A percentile compares a stretch with the other conserved stretches of the same genome.
These are phyloP conservation scores for Nigrograna mackinnonii DNA, from an alignment of 2,329 filamentous ascomycete genomes.

Conservation along the genomic window DNA sequence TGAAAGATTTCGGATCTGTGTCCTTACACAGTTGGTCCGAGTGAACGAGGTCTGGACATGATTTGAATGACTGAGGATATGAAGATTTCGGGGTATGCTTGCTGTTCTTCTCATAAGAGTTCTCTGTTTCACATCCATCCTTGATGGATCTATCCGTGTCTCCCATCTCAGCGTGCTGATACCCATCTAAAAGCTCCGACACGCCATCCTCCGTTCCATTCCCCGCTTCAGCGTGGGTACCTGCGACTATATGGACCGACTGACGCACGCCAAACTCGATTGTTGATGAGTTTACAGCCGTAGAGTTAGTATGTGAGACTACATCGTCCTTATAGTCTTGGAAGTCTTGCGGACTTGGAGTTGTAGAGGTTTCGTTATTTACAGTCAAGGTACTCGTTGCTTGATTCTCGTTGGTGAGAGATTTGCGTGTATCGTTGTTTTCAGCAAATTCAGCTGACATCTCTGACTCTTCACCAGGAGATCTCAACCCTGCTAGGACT, in stretches of 20 bases:
- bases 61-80: constrained; percentile 38
- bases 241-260: constrained; percentile 31
- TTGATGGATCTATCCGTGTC: constrained; percentile 10
- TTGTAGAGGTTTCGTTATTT: too few relatives aligned
- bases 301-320: too few relatives aligned
- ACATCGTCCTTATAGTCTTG: too few relatives aligned
- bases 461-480: too few relatives aligned
- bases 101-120: constrained; percentile 15
- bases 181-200: constrained; percentile 34
- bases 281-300: constrained; percentile 37
- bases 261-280: constrained; percentile 30
- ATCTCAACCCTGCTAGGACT: constrained; percentile 28
- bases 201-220: constrained; percentile 31
- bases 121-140: constrained; percentile 3
- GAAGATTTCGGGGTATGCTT: constrained; percentile 31
- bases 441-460: too few relatives aligned
- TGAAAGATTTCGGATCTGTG: constrained; percentile 25
- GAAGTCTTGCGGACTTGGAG: too few relatives aligned
- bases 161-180: constrained; percentile 30
- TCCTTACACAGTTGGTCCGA: constrained; percentile 21
- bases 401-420: too few relatives aligned
- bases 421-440: too few relatives aligned
- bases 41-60: constrained; percentile 27
- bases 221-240: constrained; percentile 10
- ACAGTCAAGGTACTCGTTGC: too few relatives aligned